Base-by-base conservation (phyloP, 2,329 filamentous ascomycete genomes). In the Pseudonectria foliicola region DNA sequence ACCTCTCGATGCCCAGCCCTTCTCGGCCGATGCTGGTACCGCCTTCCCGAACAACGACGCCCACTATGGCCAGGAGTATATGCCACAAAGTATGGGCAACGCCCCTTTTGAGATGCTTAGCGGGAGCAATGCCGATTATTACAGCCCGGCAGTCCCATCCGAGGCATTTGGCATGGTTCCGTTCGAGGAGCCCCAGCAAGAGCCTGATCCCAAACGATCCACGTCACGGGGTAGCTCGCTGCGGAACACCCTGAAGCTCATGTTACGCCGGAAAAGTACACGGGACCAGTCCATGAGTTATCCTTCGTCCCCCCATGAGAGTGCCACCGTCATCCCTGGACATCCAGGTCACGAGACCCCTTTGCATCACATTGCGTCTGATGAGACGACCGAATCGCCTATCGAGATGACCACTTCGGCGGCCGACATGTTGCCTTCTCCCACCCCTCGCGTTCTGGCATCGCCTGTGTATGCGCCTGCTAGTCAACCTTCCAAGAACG, bases 121-220 rank as follows among this genome's bases (percentile, higher is more conserved):
- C 35, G 61, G 57, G 25, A 58, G 53, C 26, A 66, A 54, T 34
- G 60, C 61, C 28, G 61, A 65, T 38, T 66, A 66, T 39, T 66
- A 66, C 44, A 62, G 60, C 31, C 55, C 59, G 10, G 57, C 57
- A 3, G 57, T 66, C 29, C 62, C 63, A 3, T 63, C 61, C 3
- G 59, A 62, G 34, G 61, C 60, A 5, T 64, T 65, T 40, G 62
- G 61, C 41, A 64, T 65, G 61, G 46, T 53, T 10, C 42, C 54
- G 8, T 45, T 49, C 4, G 37, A 43, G 7, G 46, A 45, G 10
- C 48, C 55, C 13, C 47, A 51, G 13, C 13, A 27, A 14, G 4
- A 32, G 24, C 24, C 45, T 23, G 36, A 52, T 10, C 42, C 45
- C 11, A 44, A 46, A 16, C 52, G 50, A 10, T 51, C 55, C 13